Evolutionary conservation across 225 moss, liverwort and hornwort genomes (phyloP), one percentile per base, ranked within the genome.

Genomic region (Sphagnum tenellum): DNA sequence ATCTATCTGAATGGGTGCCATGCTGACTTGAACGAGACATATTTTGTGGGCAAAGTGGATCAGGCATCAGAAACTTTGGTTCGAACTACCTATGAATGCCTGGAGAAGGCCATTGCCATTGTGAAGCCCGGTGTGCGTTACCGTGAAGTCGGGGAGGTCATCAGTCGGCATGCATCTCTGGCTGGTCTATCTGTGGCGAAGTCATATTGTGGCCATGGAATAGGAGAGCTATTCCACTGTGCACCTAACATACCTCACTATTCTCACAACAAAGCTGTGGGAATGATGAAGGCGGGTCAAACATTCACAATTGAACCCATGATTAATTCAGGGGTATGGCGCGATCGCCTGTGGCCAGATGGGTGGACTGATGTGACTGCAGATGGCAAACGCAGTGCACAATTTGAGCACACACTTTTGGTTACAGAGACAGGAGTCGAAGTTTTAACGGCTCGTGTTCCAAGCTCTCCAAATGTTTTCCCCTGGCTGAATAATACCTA

Each of bases 191-290:
- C 95, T 73, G 95, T 96, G 86, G 95, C 89, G 63, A 98, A 79
- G 66, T 90, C 93, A 49, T 98, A 90, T 74, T 89, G 90, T 67
- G 96, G 96, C 44, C 96, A 98, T 78, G 96, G 96, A 67, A 89
- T 98, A 56, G 96, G 96, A 62, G 91, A 98, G 79, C 89, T 98
- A 53, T 98, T 98, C 72, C 96, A 98, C 74, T 93, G 96, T 79
- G 96, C 96, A 71, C 96, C 96, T 11, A 89, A 79, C 72, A 98
- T 98, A 74, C 96, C 93, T 56, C 95, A 96, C 72, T 96, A 96
- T 77, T 69, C 89, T 56, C 89, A 89, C 12, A 98, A 98, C 73
- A 98, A 93, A 81, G 96, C 96, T 69, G 96, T 98, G n/a, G 96
- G 96, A 55, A 82, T 93, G 66, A 98, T 98, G 96, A 98, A 93